Evolutionary conservation across 169 alveolate genomes (phyloP).

Genomic region (Eimeria zaria): DNA sequence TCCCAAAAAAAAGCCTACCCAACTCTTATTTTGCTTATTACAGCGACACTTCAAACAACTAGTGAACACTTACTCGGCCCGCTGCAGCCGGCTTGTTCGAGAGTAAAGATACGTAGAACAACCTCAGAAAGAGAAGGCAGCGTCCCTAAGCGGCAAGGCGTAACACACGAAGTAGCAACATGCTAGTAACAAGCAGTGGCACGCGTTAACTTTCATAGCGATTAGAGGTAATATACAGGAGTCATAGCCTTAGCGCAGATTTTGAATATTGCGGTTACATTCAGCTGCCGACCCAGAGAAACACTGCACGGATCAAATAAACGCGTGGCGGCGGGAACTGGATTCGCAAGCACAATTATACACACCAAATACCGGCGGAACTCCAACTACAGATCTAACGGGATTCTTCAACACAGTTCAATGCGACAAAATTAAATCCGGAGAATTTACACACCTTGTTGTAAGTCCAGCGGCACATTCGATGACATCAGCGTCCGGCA

Average conservation of each 20-base stretch:
- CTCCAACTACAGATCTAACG: not conserved
- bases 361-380: not conserved
- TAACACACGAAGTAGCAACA: not conserved
- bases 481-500: not conserved
- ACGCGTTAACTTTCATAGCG: not conserved
- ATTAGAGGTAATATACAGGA: not conserved
- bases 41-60: not conserved
- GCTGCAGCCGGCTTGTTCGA: not conserved
- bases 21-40: not conserved
- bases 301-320: not conserved
- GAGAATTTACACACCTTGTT: constrained; percentile 7
- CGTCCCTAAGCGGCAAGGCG: not conserved
- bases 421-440: not conserved
- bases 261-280: not conserved
- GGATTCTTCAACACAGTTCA: not conserved
- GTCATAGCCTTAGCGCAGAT: not conserved
- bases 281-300: not conserved
- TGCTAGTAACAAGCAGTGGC: not conserved
- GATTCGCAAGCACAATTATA: not conserved
- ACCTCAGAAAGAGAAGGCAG: not conserved
- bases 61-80: not conserved
- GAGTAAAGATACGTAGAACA: not conserved
- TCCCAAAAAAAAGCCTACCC: not conserved
- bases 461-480: not conserved
- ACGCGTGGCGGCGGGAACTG: not conserved